Conservation (phyloP, 73 alveolate genomes). For the Paraurostyla sp. region DNA sequence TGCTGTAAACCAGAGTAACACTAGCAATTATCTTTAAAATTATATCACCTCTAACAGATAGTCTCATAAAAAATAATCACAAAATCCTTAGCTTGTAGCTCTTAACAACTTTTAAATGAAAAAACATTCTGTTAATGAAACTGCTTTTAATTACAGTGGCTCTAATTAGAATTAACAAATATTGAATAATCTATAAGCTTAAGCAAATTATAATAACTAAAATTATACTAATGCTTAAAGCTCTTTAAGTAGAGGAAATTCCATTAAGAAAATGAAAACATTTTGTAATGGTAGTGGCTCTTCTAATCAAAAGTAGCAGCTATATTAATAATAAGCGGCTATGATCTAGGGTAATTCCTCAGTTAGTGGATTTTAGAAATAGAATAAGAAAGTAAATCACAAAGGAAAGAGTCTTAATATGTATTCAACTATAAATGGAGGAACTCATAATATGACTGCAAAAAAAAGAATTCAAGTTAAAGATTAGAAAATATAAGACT, state of each 20-base stretch:
- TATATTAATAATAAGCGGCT: neutral
- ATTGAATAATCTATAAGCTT: too few species aligned
- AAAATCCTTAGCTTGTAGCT: neutral
- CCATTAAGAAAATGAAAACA: constrained; percentile 45
- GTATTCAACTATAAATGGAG: constrained; percentile 38
- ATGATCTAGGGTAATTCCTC: neutral
- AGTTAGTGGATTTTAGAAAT: neutral
- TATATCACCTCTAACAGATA: constrained; percentile 42
- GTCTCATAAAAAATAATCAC: neutral
- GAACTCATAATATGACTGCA: neutral
- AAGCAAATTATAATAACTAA: neutral
- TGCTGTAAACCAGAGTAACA: neutral
- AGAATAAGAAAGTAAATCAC: neutral
- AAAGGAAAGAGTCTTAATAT: constrained; percentile 22
- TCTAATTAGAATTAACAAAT: too few species aligned
- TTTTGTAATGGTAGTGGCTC: neutral
- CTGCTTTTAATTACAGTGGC: constrained; percentile 4
- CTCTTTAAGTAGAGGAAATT: constrained; percentile 48
- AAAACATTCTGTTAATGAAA: constrained; percentile 29
- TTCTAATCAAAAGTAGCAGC: neutral
- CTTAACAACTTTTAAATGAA: neutral
- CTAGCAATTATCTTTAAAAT: neutral
- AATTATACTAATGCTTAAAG: neutral
- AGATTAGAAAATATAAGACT: too few species aligned
- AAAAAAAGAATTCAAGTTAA: neutral